Percentiles rank a stretch among this genome's conserved stretches.
phyloP scores from a whole-genome alignment of 441 rosid genomes.

The Populus hybrid region DNA sequence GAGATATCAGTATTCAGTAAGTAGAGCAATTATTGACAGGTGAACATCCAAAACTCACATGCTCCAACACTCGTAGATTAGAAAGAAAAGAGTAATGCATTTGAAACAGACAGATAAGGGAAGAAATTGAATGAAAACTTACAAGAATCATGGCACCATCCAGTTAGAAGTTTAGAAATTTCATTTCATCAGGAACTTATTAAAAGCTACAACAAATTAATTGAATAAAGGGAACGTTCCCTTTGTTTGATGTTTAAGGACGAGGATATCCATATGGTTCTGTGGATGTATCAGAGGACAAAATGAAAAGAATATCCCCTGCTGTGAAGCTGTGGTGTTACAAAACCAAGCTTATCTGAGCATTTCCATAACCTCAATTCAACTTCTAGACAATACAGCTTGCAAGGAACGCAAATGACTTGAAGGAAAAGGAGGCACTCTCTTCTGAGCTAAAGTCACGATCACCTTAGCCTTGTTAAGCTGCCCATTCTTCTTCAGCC shows the following conservation, averaged over 20 bases:
- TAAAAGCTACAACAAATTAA: slow-evolving; percentile 27
- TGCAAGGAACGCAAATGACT: slow-evolving; percentile 44
- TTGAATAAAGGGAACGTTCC: slow-evolving; percentile 11
- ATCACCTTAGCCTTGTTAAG: slow-evolving; percentile 52
- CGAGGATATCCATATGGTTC: slow-evolving; percentile 14
- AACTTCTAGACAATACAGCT: slow-evolving; percentile 31
- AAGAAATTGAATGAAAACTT: slow-evolving; percentile 17
- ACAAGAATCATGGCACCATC: slow-evolving; percentile 14
- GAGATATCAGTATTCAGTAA: not conserved
- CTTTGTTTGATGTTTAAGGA: slow-evolving; percentile 7
- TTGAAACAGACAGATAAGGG: not conserved
- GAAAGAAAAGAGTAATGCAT: not conserved
- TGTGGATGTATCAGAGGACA: slow-evolving; percentile 20
- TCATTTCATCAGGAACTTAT: slow-evolving; percentile 24
- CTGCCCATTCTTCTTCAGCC: slow-evolving; percentile 48
- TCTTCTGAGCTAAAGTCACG: slow-evolving; percentile 37
- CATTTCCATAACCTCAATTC: slow-evolving; percentile 16
- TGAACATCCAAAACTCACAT: not conserved
- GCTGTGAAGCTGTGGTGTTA: slow-evolving; percentile 19
- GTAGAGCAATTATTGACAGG: not conserved
- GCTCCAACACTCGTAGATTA: not conserved
- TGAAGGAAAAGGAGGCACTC: slow-evolving; percentile 56
- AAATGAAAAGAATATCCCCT: slow-evolving; percentile 23
- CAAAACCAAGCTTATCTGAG: slow-evolving; percentile 10
- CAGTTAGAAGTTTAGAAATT: slow-evolving; percentile 6